A percentile compares a stretch with the other conserved stretches of the same genome.
These are phyloP conservation scores for Pythium coloratum DNA, from an alignment of 352 stramenopile genomes.

Conservation along the genomic window DNA sequence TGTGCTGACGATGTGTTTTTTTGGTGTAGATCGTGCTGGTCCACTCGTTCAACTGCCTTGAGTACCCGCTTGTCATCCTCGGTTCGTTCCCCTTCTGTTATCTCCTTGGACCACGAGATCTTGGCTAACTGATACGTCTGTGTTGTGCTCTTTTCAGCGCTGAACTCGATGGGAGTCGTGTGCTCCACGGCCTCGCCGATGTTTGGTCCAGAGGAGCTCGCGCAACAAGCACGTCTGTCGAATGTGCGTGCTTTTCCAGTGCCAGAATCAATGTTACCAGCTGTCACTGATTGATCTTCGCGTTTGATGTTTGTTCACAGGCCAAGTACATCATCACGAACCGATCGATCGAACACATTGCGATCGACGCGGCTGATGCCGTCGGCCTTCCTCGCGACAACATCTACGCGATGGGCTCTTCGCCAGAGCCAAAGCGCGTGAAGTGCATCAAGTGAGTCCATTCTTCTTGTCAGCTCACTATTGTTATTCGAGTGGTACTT, in stretches of 20 bases:
- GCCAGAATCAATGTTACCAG: neutral
- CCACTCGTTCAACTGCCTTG: constrained; percentile 72
- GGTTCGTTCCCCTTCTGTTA: constrained; percentile 29
- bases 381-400: constrained; percentile 89
- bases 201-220: constrained; percentile 50
- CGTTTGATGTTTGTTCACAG: constrained; percentile 10
- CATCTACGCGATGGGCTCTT: constrained; percentile 91
- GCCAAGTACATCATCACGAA: constrained; percentile 60
- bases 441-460: constrained; percentile 32
- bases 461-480: neutral
- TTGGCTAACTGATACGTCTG: neutral
- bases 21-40: constrained; percentile 46
- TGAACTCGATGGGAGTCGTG: constrained; percentile 50
- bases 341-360: constrained; percentile 41
- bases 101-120: neutral
- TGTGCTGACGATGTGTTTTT: neutral
- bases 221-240: constrained; percentile 43
- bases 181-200: constrained; percentile 63
- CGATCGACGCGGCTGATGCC: constrained; percentile 40
- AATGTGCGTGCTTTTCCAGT: constrained; percentile 26
- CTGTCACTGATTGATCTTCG: neutral
- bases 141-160: constrained; percentile 24
- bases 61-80: constrained; percentile 56
- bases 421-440: constrained; percentile 58
- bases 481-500: too few relatives aligned